phyloP scores from a whole-genome alignment of 495 filamentous ascomycete genomes.

The Lasiosphaeriaceae sp. region DNA sequence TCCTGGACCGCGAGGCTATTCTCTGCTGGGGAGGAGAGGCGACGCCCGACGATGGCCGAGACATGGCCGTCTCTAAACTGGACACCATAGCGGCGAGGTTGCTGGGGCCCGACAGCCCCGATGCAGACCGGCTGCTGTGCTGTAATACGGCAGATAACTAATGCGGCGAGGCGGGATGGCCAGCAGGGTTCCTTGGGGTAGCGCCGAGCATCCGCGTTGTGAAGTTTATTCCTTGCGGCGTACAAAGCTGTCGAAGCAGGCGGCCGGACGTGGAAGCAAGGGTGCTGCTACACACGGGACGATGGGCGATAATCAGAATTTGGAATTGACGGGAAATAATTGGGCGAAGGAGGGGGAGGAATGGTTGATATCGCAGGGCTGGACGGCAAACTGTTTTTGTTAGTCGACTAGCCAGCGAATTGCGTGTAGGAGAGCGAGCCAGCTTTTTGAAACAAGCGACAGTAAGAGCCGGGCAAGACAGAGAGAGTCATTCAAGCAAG shows the following conservation, averaged over 20 bases:
- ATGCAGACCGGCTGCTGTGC: conserved; percentile 18
- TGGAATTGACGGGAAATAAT: conserved; percentile 6
- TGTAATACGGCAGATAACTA: conserved; percentile 17
- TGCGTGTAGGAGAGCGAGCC: conserved; percentile 2
- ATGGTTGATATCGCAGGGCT: conserved; percentile 13
- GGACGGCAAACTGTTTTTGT: conserved; percentile 17
- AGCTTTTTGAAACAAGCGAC: conserved; percentile 14
- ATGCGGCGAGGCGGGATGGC: conserved; percentile 10
- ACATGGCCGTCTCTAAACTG: conserved; percentile 34
- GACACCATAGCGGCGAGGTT: conserved; percentile 16
- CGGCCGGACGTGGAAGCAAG: neutral
- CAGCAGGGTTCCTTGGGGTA: conserved; percentile 5
- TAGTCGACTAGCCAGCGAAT: conserved; percentile 4
- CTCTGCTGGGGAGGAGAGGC: conserved; percentile 31
- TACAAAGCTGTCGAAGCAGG: conserved; percentile 7
- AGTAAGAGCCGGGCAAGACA: neutral
- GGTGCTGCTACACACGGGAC: neutral
- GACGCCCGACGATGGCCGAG: conserved; percentile 38
- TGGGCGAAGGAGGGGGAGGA: conserved; percentile 2
- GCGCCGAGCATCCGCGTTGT: conserved; percentile 9
- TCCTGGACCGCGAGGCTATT: conserved; percentile 36
- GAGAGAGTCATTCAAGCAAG: neutral
- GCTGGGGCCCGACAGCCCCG: neutral
- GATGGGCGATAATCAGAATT: neutral
- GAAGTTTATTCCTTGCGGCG: neutral